Evolutionary conservation across 352 stramenopile species (phyloP), one percentile per base, ranked within the genome.

Genomic region (Pythium angustatum): DNA sequence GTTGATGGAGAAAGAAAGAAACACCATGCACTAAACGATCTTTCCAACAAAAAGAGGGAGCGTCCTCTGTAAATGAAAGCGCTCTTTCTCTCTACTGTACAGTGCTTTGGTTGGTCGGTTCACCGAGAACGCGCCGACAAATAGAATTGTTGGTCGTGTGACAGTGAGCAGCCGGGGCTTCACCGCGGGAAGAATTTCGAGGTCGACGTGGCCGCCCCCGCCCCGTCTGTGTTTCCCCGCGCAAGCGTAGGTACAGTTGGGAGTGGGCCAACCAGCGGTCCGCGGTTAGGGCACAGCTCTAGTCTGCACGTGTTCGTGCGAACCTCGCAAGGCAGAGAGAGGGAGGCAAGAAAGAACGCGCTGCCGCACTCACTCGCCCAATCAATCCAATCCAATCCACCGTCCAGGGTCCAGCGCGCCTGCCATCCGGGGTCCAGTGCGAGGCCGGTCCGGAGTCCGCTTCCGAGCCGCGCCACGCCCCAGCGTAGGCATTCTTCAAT

Each of bases 401-500:
- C 38, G 7, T 44, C 40, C 40, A 7, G 2, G 40, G 40, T 47
- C 40, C 40, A 24, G 40, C 24, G 40, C 26, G 34, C 19, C 2
- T 44, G 19, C 15, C n/a, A n/a, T n/a, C 8, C 38, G 38, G 15
- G 38, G 38, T 44, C 40, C 40, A 47, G 40, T 27, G 40, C 19
- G 8, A 21, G 40, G 38, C 38, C 40, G 19, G 40, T 47, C 40
- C n/a, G 3, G n/a, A 47, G 14, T 28, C 40, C n/a, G n/a, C n/a
- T n/a, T n/a, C n/a, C n/a, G n/a, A n/a, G n/a, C n/a, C n/a, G n/a
- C n/a, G 40, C 40, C 38, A 45, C 17, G 15, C 19, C 19, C 38
- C 15, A 44, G 15, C 38, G 22, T 7, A 44, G 36, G 7, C 55
- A 62, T 54, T 62, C 55, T 52, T 21, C 55, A 62, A 62, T 62